Percentiles rank a stretch among this genome's conserved stretches.
These are phyloP conservation scores for Mucor plumbeus DNA, from an alignment of 371 early-diverging fungal genomes.

Conservation along the genomic window DNA sequence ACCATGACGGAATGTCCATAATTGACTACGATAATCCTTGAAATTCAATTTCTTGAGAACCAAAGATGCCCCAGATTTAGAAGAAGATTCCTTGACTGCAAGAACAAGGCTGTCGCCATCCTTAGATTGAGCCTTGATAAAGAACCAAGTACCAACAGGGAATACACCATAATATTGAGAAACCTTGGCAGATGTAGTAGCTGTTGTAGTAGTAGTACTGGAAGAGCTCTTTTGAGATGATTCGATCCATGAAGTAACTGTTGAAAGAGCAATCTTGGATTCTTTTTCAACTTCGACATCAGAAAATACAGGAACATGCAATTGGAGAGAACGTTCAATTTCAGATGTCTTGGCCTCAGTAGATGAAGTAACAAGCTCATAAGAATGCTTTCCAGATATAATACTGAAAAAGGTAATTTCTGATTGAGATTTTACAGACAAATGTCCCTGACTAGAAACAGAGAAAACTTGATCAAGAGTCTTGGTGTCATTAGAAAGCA, in stretches of 20 bases:
- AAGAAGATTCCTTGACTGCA: constrained; percentile 31
- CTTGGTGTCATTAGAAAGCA: constrained; percentile 31
- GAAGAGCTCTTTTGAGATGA: constrained; percentile 29
- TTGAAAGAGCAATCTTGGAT: constrained; percentile 31
- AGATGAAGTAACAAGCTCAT: constrained; percentile 8
- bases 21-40: constrained; percentile 45
- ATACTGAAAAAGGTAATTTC: constrained; percentile 34
- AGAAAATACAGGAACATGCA: constrained; percentile 41
- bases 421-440: constrained; percentile 31
- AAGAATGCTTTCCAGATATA: constrained; percentile 1
- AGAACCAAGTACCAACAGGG: constrained; percentile 47
- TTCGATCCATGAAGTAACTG: constrained; percentile 30
- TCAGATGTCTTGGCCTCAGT: neutral
- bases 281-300: constrained; percentile 32
- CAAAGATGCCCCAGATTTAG: constrained; percentile 18
- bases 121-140: constrained; percentile 37
- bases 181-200: constrained; percentile 8
- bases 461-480: constrained; percentile 35
- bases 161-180: constrained; percentile 37
- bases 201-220: constrained; percentile 11
- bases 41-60: constrained; percentile 37
- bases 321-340: constrained; percentile 24
- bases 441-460: constrained; percentile 30
- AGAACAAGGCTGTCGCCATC: constrained; percentile 33
- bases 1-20: constrained; percentile 60